Conservation (phyloP, 139 green algal species). For the Chlamydomonas eustigma region DNA sequence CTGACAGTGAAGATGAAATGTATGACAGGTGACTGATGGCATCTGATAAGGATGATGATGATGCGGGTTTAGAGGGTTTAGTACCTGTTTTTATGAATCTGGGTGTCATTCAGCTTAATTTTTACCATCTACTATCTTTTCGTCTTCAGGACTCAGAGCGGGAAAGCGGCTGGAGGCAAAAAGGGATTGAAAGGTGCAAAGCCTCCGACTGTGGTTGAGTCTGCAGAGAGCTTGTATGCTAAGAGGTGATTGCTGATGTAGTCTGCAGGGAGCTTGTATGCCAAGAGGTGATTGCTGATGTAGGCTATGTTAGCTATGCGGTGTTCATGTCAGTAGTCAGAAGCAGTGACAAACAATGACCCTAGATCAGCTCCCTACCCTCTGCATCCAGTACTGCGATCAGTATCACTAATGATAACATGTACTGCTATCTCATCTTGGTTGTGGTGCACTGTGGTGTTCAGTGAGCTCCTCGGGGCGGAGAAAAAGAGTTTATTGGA, state of each 20-base stretch:
- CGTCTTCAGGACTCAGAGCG: neutral
- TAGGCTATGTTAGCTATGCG: neutral
- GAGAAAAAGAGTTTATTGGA: neutral
- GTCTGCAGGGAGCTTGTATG: constrained; percentile 45
- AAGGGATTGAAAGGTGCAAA: neutral
- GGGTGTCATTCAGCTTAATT: too few species aligned
- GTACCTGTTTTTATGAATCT: too few species aligned
- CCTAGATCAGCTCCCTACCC: too few species aligned
- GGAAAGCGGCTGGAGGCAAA: neutral
- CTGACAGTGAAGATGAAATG: constrained; percentile 69
- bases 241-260: constrained; percentile 1
- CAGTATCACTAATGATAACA: too few species aligned
- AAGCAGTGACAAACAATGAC: too few species aligned
- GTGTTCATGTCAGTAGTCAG: neutral
- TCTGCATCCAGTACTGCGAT: too few species aligned
- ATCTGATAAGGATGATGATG: too few species aligned
- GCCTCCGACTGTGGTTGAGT: constrained; percentile 35
- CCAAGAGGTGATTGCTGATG: neutral
- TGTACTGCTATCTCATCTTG: too few species aligned
- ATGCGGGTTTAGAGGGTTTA: too few species aligned
- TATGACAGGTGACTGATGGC: constrained; percentile 62
- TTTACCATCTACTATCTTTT: neutral
- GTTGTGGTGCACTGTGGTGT: too few species aligned
- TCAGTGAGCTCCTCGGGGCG: neutral
- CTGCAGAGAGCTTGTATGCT: constrained; percentile 46